Conservation (phyloP, 2,329 filamentous ascomycete genomes). For the Myotisia sp. region DNA sequence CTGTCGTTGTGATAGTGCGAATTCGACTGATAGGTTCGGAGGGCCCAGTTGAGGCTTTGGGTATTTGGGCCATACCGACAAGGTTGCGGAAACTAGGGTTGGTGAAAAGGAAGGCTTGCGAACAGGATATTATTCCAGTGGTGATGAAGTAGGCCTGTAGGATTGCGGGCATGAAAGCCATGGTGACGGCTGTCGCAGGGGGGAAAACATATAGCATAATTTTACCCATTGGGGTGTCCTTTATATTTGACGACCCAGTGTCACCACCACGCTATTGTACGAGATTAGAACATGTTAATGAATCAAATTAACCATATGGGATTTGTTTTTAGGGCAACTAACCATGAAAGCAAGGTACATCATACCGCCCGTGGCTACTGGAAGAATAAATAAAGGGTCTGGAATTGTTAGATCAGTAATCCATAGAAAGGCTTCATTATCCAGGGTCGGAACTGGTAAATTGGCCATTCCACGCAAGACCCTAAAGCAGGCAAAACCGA, state of each 20-base stretch:
- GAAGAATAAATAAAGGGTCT: conserved; percentile 69
- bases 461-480: conserved; percentile 57
- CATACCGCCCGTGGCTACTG: conserved; percentile 43
- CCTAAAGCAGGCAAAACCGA: conserved; percentile 71
- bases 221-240: conserved; percentile 13
- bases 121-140: conserved; percentile 23
- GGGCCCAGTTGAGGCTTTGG: conserved; percentile 2
- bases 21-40: conserved; percentile 4
- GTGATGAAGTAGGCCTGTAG: conserved; percentile 50
- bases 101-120: conserved; percentile 36
- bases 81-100: conserved; percentile 19
- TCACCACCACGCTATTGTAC: conserved; percentile 21
- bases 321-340: conserved; percentile 17
- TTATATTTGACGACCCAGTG: conserved; percentile 20
- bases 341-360: conserved; percentile 48
- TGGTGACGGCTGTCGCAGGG: conserved; percentile 38
- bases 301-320: too few species aligned
- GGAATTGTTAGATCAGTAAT: conserved; percentile 58
- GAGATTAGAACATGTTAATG: conserved; percentile 2
- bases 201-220: conserved; percentile 36
- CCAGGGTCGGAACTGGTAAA: conserved; percentile 67
- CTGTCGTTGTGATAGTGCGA: conserved; percentile 5
- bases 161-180: conserved; percentile 40
- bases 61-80: conserved; percentile 17
- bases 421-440: conserved; percentile 60